Evolutionary conservation across 2,329 filamentous ascomycete species (phyloP).

Genomic region (Penicillium freii): DNA sequence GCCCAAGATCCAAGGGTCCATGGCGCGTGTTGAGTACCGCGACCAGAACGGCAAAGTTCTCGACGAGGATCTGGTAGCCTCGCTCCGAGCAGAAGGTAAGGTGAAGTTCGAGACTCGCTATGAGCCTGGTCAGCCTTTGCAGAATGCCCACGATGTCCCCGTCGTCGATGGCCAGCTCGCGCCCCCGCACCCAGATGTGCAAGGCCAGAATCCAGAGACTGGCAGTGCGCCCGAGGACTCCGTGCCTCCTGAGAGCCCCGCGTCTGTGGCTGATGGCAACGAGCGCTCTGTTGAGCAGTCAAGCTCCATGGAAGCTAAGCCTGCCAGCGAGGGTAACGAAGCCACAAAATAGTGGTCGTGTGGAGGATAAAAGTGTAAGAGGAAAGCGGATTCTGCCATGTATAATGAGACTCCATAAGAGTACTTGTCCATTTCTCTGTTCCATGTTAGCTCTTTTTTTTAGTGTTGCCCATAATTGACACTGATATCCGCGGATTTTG

Average conservation of each 20-base stretch:
- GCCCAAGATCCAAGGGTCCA: constrained; percentile 50
- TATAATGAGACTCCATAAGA: constrained; percentile 22
- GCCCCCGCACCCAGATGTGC: constrained; percentile 56
- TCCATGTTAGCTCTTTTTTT: constrained; percentile 8
- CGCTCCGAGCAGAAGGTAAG: constrained; percentile 71
- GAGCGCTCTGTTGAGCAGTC: constrained; percentile 39
- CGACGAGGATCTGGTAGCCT: constrained; percentile 76
- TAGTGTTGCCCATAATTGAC: background rate
- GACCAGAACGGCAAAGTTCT: constrained; percentile 92
- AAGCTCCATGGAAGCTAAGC: constrained; percentile 42
- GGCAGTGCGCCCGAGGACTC: constrained; percentile 41
- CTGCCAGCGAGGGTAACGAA: constrained; percentile 49
- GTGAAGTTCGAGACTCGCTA: constrained; percentile 95
- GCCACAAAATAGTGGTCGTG: constrained; percentile 39
- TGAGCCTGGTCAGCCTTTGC: constrained; percentile 85
- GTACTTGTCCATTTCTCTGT: constrained; percentile 11
- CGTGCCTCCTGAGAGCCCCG: constrained; percentile 39
- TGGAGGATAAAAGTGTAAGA: constrained; percentile 3
- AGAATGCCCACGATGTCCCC: constrained; percentile 71
- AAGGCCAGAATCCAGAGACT: constrained; percentile 60
- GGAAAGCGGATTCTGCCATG: constrained; percentile 13
- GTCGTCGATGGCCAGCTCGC: constrained; percentile 42
- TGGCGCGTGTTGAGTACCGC: constrained; percentile 89
- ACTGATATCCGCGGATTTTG: background rate
- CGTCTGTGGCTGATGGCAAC: constrained; percentile 38